These are phyloP conservation scores for Talaromyces sp. DNA, from an alignment of 2,329 filamentous ascomycete genomes.

Conservation along the genomic window DNA sequence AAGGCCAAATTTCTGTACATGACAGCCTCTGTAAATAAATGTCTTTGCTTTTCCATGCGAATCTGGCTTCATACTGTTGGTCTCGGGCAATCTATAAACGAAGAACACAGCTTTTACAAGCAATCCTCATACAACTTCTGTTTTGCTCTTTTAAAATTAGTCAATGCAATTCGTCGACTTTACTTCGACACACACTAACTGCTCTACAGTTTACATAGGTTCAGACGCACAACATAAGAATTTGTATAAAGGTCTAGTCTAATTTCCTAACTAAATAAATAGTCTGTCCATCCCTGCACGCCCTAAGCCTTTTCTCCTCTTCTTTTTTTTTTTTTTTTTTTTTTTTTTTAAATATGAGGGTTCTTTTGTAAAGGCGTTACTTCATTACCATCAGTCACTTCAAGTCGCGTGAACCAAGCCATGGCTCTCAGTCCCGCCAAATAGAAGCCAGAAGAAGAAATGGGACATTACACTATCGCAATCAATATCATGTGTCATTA, in stretches of 20 bases:
- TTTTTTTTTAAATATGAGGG: too few relatives aligned
- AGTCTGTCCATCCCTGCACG: background rate
- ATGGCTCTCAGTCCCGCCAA: background rate
- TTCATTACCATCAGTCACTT: background rate
- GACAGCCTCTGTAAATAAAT: too few relatives aligned
- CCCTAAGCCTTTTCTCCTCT: background rate
- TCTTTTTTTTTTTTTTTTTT: background rate
- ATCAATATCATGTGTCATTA: slow-evolving; percentile 1
- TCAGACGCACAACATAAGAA: background rate
- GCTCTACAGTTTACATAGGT: background rate
- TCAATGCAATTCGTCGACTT: too few relatives aligned
- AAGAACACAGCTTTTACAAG: too few relatives aligned
- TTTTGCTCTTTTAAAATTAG: too few relatives aligned
- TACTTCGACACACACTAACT: too few relatives aligned
- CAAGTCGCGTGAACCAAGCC: background rate
- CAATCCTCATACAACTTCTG: too few relatives aligned
- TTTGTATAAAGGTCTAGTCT: background rate
- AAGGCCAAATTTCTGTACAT: too few relatives aligned
- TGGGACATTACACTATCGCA: background rate
- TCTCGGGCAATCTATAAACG: too few relatives aligned
- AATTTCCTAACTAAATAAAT: background rate
- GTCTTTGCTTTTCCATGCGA: too few relatives aligned
- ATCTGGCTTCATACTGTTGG: too few relatives aligned
- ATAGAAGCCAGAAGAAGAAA: background rate
- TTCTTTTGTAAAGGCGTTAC: background rate